A percentile compares a stretch with the other conserved stretches of the same genome.
Evolutionary conservation across 164 flowering plant species (phyloP).

Genomic region (Santalum album): DNA sequence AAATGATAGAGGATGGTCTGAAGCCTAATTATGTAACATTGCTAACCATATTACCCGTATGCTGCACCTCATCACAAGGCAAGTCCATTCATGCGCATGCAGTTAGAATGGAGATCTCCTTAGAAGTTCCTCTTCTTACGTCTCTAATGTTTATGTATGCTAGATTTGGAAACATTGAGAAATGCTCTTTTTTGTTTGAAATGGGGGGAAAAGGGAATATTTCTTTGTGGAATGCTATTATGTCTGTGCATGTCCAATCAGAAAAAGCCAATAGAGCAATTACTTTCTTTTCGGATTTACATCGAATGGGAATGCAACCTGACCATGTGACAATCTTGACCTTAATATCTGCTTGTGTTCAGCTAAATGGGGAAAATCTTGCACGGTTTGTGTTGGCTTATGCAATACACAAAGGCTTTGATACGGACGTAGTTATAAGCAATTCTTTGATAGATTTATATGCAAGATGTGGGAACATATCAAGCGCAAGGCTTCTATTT

Average conservation of each 20-base stretch:
- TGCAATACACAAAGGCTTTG: slow-evolving; percentile 29
- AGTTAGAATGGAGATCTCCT: slow-evolving; percentile 19
- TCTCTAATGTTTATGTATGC: slow-evolving; percentile 51
- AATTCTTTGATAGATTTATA: slow-evolving; percentile 53
- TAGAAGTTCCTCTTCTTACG: slow-evolving; percentile 36
- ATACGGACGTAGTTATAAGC: slow-evolving; percentile 21
- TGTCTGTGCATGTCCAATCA: slow-evolving; percentile 27
- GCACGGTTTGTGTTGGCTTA: slow-evolving; percentile 27
- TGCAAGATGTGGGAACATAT: slow-evolving; percentile 46
- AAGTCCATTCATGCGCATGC: slow-evolving; percentile 46
- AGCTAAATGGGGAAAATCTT: slow-evolving; percentile 20
- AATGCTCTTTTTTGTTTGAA: slow-evolving; percentile 30
- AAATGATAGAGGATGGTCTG: slow-evolving; percentile 30
- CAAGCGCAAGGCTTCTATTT: slow-evolving; percentile 32
- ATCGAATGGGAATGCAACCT: slow-evolving; percentile 19
- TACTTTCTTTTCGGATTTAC: slow-evolving; percentile 28
- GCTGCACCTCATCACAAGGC: slow-evolving; percentile 28
- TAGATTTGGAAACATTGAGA: slow-evolving; percentile 22
- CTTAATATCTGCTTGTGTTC: slow-evolving; percentile 37
- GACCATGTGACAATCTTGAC: slow-evolving; percentile 38
- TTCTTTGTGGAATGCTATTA: slow-evolving; percentile 49
- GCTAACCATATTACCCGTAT: slow-evolving; percentile 38
- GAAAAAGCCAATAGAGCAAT: slow-evolving; percentile 23
- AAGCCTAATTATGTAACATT: slow-evolving; percentile 48
- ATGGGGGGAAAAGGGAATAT: slow-evolving; percentile 29